Evolutionary conservation across 805 yeast species (phyloP), one percentile per base, ranked within the genome.

Genomic region (Candida golubevii): DNA sequence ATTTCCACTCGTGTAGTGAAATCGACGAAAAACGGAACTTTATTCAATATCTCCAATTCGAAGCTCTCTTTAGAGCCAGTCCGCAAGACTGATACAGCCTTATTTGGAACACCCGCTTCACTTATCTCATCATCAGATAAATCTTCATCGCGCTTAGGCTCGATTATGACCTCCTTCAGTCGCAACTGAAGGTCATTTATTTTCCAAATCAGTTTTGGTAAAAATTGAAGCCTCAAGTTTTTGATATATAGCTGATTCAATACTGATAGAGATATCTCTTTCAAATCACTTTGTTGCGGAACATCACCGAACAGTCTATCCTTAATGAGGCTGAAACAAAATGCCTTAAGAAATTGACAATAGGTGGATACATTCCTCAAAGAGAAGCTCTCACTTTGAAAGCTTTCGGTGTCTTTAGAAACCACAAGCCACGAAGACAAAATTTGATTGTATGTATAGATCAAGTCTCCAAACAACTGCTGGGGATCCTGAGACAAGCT

Each of bases 1-100:
- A 87, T 69, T 39, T 74, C 75, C 0, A 88, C 97, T 38, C 99
- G 71, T 30, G 78, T 75, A 23, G 75, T 74, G 61, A 91, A 91
- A 0, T 87, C 80, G 7, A 91, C 71, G 66, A 89, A 83, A 58
- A 86, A 91, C 3, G 98, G 97, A 3, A 83, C 67, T 40, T 78
- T 74, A 1, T 76, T 69, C 37, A 87, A 70, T 0, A 90, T 66
- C 36, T 77, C 79, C 18, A 77, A 50, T 47, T 69, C 76, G 1
- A 63, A 46, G 8, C 39, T 29, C n/a, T 4, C 32, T 12, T 12
- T 29, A 12, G 32, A 6, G n/a, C n/a, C n/a, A 10, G 32, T 4
- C 32, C 32, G 32, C 32, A 29, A 29, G n/a, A 6, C n/a, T 12
- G 32, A 10, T 29, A 4, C n/a, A 11, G 32, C n/a, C n/a, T 29